These are phyloP conservation scores for Boletus subcaerulescens DNA, from an alignment of 768 basidiomycete species.

Conservation along the genomic window DNA sequence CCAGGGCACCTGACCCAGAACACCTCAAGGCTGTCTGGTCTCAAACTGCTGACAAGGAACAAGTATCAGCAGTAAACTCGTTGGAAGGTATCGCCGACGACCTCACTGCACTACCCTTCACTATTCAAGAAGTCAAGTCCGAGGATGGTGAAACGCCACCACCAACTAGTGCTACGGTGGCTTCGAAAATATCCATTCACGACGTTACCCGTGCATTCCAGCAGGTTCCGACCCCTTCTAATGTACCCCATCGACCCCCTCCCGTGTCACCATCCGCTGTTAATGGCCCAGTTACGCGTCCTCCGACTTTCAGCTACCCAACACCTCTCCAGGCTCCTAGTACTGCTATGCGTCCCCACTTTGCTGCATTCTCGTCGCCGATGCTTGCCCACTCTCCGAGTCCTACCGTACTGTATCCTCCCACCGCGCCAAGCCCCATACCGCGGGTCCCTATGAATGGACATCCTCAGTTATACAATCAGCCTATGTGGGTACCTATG, in stretches of 20 bases:
- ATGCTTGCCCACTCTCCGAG: constrained; percentile 73
- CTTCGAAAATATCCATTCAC: constrained; percentile 75
- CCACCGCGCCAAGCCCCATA: constrained; percentile 60
- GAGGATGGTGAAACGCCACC: constrained; percentile 83
- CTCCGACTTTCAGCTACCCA: constrained; percentile 30
- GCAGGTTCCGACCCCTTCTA: constrained; percentile 68
- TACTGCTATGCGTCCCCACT: constrained; percentile 51
- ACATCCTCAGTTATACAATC: constrained; percentile 56
- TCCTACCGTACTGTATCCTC: constrained; percentile 64
- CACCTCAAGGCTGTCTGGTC: constrained; percentile 85
- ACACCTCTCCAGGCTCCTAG: constrained; percentile 43
- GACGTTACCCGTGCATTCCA: constrained; percentile 88
- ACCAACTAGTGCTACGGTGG: constrained; percentile 49
- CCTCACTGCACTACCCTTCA: constrained; percentile 73
- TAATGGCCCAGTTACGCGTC: constrained; percentile 30
- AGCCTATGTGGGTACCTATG: constrained; percentile 64
- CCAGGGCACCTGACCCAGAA: constrained; percentile 74
- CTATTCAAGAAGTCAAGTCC: constrained; percentile 81
- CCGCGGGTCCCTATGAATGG: constrained; percentile 65
- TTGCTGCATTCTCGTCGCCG: constrained; percentile 60
- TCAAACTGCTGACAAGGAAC: constrained; percentile 69
- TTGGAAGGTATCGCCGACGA: constrained; percentile 84
- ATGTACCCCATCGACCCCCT: constrained; percentile 43
- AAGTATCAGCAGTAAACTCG: constrained; percentile 68
- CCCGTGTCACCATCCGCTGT: constrained; percentile 51